Conservation (phyloP, 2,329 filamentous ascomycete genomes). For the Penicillium vulpinum region DNA sequence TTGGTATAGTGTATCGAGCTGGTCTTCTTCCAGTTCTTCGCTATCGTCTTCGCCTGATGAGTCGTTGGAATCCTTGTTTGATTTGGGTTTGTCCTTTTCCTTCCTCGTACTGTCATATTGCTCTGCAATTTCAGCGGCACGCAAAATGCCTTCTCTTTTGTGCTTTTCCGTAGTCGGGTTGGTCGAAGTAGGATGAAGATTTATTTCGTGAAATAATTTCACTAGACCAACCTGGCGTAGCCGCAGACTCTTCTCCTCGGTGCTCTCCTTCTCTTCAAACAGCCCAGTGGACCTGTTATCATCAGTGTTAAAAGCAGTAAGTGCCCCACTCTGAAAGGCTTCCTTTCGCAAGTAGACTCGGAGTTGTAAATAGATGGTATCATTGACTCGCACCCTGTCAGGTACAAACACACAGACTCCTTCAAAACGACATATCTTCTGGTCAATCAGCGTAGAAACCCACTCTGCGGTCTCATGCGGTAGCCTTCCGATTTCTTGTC, state of each 20-base stretch:
- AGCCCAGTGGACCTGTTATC: constrained; percentile 70
- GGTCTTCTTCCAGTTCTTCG: constrained; percentile 89
- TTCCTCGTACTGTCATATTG: constrained; percentile 65
- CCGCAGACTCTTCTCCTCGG: constrained; percentile 79
- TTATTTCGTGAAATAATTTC: constrained; percentile 85
- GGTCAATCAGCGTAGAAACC: constrained; percentile 90
- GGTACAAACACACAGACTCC: constrained; percentile 87
- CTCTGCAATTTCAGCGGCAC: constrained; percentile 86
- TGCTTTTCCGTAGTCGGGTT: constrained; percentile 74
- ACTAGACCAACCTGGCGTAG: constrained; percentile 85
- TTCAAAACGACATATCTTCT: constrained; percentile 83
- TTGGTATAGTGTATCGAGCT: constrained; percentile 88
- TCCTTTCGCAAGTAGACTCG: constrained; percentile 71
- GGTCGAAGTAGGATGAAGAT: constrained; percentile 71
- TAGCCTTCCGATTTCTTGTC: constrained; percentile 81
- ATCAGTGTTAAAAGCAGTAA: constrained; percentile 51
- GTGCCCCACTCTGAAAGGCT: constrained; percentile 67
- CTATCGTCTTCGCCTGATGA: constrained; percentile 74
- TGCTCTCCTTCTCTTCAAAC: constrained; percentile 82
- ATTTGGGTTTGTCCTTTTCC: constrained; percentile 33
- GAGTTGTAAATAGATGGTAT: constrained; percentile 90
- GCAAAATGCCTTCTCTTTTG: constrained; percentile 78
- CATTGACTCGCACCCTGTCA: constrained; percentile 80
- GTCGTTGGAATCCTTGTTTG: constrained; percentile 40
- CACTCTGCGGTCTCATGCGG: constrained; percentile 85